phyloP scores from a whole-genome alignment of 1,284 basidiomycete species.

The Ustilago xerochloae region DNA sequence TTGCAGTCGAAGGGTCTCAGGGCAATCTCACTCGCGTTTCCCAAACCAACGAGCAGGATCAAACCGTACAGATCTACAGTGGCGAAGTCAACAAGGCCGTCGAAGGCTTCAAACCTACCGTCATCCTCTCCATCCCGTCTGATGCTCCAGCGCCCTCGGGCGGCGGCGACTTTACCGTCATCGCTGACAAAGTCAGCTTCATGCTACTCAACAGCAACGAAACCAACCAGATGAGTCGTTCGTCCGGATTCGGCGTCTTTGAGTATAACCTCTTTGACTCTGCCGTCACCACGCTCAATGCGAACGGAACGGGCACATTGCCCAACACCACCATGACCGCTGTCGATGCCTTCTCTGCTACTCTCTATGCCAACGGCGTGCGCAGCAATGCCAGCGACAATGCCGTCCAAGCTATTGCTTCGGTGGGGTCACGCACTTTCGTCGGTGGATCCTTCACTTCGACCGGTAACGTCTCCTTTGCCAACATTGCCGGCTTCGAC shows the following conservation, averaged over 20 bases:
- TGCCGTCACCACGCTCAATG: constrained; percentile 22
- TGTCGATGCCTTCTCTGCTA: constrained; percentile 76
- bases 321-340: constrained; percentile 74
- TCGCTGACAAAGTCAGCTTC: constrained; percentile 72
- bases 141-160: constrained; percentile 73
- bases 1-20: constrained; percentile 71
- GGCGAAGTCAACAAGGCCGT: constrained; percentile 77
- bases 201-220: constrained; percentile 55
- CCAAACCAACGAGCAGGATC: constrained; percentile 79
- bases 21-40: constrained; percentile 74
- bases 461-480: constrained; percentile 73
- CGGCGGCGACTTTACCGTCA: constrained; percentile 81
- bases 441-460: constrained; percentile 81
- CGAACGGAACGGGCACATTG: constrained; percentile 47
- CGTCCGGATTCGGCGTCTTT: constrained; percentile 53
- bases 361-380: constrained; percentile 71
- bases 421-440: constrained; percentile 72
- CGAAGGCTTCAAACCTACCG: constrained; percentile 46
- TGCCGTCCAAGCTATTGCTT: constrained; percentile 73
- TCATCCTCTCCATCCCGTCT: constrained; percentile 53
- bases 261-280: constrained; percentile 59
- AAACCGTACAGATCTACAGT: constrained; percentile 77
- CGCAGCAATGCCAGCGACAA: constrained; percentile 37
- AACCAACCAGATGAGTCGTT: constrained; percentile 41
- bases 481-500: constrained; percentile 81